Base-by-base conservation (phyloP, 2,329 filamentous ascomycete species). In the Fusarium acutatum region DNA sequence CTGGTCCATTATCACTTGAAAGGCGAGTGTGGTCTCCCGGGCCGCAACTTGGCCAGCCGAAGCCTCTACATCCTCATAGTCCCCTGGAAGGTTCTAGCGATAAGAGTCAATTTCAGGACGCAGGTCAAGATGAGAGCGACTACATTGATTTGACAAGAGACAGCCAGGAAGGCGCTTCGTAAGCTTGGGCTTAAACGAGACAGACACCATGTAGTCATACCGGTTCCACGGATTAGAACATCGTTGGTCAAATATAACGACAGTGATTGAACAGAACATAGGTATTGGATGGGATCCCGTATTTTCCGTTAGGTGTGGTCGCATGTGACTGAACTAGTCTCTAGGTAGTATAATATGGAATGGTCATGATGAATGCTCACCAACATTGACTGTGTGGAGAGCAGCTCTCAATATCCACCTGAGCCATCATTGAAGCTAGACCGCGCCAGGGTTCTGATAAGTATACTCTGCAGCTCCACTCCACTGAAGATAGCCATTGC, bases 361-460 rank as follows among this genome's bases (percentile, higher is more conserved):
- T 35, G 12, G n/a, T 35, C 10, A 5, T 4, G 4, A 34, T 20
- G 7, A 5, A 7, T n/a, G 28, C 17, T n/a, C 9, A 10, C 11
- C 30, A 24, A 18, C 8, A 49, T 17, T 17, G 26, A 3, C 11
- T n/a, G 6, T 17, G 20, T 47, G 20, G 4, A 6, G 15, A 30
- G 14, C 44, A 22, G 41, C 1, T 15, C 20, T 30, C 20, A 5
- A 30, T 11, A 44, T 14, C 11, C 6, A 26, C 12, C 5, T 26
- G 43, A 46, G 7, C 6, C 4, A 47, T 49, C 5, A 3, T 13
- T 49, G 2, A 26, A 26, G 12, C 44, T 40, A 69, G 14, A 66
- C 6, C 4, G 64, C 63, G 4, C 53, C 61, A 2, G 64, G 61
- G 22, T 68, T 69, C 57, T 69, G 67, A 8, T 68, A 69, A 2